phyloP scores from a whole-genome alignment of 2,329 filamentous ascomycete genomes.

The Claviceps africana region DNA sequence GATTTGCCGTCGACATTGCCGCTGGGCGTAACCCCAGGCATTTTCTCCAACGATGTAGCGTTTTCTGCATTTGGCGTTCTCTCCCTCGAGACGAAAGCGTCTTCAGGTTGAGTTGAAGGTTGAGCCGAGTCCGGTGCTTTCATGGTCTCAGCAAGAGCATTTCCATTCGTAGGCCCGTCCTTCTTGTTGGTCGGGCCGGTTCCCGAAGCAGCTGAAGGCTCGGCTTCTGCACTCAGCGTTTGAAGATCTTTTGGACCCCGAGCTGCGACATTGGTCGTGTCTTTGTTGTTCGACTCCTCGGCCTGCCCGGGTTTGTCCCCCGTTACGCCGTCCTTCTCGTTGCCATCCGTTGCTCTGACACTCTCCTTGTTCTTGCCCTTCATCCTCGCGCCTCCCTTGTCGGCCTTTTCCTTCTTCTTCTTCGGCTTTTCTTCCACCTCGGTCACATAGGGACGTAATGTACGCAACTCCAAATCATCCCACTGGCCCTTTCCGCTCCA shows the following conservation, averaged over 20 bases:
- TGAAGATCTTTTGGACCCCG: not conserved
- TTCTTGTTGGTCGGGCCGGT: not conserved
- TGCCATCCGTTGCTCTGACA: constrained; percentile 8
- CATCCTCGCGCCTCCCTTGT: constrained; percentile 17
- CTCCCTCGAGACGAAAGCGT: not conserved
- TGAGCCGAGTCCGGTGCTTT: no score
- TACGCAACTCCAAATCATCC: constrained; percentile 59
- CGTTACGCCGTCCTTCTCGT: not conserved
- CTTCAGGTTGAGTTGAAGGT: not conserved
- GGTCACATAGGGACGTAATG: constrained; percentile 51
- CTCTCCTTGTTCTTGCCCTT: constrained; percentile 16
- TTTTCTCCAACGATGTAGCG: not conserved
- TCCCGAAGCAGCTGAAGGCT: not conserved
- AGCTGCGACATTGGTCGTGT: not conserved
- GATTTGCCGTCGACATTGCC: not conserved
- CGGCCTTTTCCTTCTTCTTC: constrained; percentile 34
- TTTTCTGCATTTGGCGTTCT: not conserved
- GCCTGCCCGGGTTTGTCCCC: constrained; percentile 2
- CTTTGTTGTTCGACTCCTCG: constrained; percentile 8
- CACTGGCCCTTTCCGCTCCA: constrained; percentile 88
- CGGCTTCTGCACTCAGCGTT: not conserved
- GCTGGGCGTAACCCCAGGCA: not conserved
- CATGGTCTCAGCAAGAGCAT: not conserved
- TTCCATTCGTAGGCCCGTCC: not conserved
- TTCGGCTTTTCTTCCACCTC: constrained; percentile 51